These are phyloP conservation scores for Paramecium primaurelia DNA, from an alignment of 73 alveolate species.

Conservation along the genomic window DNA sequence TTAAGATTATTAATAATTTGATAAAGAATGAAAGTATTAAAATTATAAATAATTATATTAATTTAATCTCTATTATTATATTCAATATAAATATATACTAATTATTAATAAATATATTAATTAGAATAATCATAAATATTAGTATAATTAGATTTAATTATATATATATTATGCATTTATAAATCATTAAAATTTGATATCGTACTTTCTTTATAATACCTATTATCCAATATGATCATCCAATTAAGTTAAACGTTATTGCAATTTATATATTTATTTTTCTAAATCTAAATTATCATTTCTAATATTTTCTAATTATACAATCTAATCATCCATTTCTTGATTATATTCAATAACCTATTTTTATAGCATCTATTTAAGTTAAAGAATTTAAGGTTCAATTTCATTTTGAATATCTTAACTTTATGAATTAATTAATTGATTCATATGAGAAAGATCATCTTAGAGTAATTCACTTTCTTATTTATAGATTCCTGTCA, in stretches of 20 bases:
- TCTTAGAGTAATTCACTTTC: background rate
- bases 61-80: background rate
- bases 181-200: background rate
- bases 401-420: background rate
- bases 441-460: background rate
- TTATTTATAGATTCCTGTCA: background rate
- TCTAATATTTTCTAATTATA: background rate
- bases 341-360: background rate
- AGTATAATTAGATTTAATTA: no score
- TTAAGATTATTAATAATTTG: no score
- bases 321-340: background rate
- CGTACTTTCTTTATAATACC: background rate
- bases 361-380: background rate
- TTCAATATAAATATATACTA: no score
- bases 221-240: conserved; percentile 11
- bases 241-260: background rate
- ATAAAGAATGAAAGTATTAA: background rate
- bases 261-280: background rate
- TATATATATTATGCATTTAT: background rate
- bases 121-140: no score
- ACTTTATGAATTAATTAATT: background rate
- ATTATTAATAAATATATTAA: no score
- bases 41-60: no score
- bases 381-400: background rate
- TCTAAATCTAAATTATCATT: background rate